Conservation (phyloP, 192 early-diverging fungal species). For the Coemansia aciculifera region DNA sequence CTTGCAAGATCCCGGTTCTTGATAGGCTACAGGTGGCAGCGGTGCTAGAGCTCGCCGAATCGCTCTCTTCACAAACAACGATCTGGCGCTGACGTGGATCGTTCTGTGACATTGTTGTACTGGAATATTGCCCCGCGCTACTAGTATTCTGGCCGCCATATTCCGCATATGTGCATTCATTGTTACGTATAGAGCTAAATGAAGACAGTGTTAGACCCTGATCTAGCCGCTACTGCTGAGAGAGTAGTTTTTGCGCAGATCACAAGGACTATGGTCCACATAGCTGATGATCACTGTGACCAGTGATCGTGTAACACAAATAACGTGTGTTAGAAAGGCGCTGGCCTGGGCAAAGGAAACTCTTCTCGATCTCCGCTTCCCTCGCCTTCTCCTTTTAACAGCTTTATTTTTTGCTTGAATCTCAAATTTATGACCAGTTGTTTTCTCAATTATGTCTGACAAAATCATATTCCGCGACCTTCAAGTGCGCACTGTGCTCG, state of each 20-base stretch:
- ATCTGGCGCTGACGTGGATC: not conserved
- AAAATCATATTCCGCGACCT: slow-evolving; percentile 76
- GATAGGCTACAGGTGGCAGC: slow-evolving; percentile 21
- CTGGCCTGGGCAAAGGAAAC: not conserved
- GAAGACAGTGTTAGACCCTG: not conserved
- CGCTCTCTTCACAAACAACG: not conserved
- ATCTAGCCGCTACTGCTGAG: not conserved
- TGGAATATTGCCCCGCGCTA: not conserved
- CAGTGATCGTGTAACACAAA: not conserved
- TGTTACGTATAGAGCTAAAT: not conserved
- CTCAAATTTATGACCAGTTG: not conserved
- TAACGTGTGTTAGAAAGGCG: not conserved
- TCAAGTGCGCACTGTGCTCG: slow-evolving; percentile 77
- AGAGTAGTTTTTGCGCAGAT: not conserved
- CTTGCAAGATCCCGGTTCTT: not conserved
- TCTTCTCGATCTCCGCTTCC: not conserved
- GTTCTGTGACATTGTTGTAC: not conserved
- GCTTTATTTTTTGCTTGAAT: not conserved
- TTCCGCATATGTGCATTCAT: not conserved
- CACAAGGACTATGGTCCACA: not conserved
- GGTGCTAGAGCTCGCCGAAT: slow-evolving; percentile 1
- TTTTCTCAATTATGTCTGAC: slow-evolving; percentile 43
- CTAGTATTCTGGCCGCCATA: not conserved
- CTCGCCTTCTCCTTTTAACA: not conserved
- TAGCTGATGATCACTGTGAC: not conserved